A percentile compares a stretch with the other conserved stretches of the same genome.
Evolutionary conservation across 345 rosid species (phyloP).

Genomic region (Syzygium grande): DNA sequence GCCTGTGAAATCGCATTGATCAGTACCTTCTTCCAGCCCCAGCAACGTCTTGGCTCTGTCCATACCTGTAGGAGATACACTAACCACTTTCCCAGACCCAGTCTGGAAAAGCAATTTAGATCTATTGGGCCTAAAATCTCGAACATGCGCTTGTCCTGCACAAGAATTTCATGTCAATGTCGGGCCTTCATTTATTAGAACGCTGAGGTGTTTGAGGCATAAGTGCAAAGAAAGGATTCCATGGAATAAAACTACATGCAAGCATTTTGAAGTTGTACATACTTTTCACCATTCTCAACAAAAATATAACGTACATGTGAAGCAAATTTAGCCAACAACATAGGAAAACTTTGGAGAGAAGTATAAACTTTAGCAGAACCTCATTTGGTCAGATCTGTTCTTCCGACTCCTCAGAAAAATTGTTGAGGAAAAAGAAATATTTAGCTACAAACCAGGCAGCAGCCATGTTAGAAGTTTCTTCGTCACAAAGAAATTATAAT

Average conservation of each 20-base stretch:
- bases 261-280: neutral
- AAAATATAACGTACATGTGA: neutral
- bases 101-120: constrained; percentile 59
- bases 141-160: constrained; percentile 21
- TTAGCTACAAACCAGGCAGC: neutral
- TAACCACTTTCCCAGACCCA: constrained; percentile 66
- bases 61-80: constrained; percentile 58
- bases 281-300: neutral
- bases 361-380: neutral
- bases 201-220: neutral
- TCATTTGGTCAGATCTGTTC: neutral
- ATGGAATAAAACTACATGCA: neutral
- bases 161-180: neutral
- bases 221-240: neutral
- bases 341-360: neutral
- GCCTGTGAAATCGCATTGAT: constrained; percentile 14
- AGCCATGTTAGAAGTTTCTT: neutral
- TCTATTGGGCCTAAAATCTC: neutral
- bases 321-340: neutral
- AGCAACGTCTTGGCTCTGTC: constrained; percentile 62
- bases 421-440: neutral
- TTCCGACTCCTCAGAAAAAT: neutral
- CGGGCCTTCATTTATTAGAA: neutral
- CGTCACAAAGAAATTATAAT: neutral
- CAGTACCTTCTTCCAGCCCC: constrained; percentile 45